Base-by-base conservation (phyloP, 169 alveolate species). In the Plasmodium coatneyi region DNA sequence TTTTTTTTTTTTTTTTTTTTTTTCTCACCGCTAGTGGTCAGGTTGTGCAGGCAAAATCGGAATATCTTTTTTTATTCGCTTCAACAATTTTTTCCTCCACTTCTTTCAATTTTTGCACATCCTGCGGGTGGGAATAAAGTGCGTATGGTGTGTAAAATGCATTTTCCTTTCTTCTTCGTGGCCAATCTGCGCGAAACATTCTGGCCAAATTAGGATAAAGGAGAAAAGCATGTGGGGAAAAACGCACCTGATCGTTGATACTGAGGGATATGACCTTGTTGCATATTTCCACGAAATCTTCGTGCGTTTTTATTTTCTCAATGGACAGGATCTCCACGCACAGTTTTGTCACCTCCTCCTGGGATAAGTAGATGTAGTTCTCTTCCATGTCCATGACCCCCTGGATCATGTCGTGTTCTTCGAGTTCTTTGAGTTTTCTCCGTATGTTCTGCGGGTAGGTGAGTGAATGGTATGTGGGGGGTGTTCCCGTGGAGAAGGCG, bases 351-450 rank as follows among this genome's bases (percentile, higher is more conserved):
- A 87, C 82, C 32, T 87, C 93, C 28, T 87, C 93, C 71, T 87
- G 93, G 60, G 93, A 87, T 56, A 87, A 79, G 82, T 87, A 87
- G 36, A 87, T 87, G n/a, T 87, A 87, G 52, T 87, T 87, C 32
- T 84, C 93, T 39, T 87, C 82, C 49, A 36, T 84, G 52, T 87
- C 93, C 39, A 87, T 41, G 46, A 87, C 93, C 12, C 93, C 93
- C 22, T 87, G 80, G n/a, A 87, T 87, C 93, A 87, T 79, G 39
- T 87, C 93, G 34, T 43, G 89, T n/a, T 78, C 89, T 80, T 87
- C 93, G 30, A 87, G 71, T 41, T 87, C 90, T 43, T 87, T 84
- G 25, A 87, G 82, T 60, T 79, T 87, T 87, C 81, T 80, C 9
- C 81, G 3, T 39, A 87, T 87, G 71, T 87, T 84, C 93, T 87